Evolutionary conservation across 768 basidiomycete species (phyloP).

Genomic region (Hebeloma cylindrosporum): DNA sequence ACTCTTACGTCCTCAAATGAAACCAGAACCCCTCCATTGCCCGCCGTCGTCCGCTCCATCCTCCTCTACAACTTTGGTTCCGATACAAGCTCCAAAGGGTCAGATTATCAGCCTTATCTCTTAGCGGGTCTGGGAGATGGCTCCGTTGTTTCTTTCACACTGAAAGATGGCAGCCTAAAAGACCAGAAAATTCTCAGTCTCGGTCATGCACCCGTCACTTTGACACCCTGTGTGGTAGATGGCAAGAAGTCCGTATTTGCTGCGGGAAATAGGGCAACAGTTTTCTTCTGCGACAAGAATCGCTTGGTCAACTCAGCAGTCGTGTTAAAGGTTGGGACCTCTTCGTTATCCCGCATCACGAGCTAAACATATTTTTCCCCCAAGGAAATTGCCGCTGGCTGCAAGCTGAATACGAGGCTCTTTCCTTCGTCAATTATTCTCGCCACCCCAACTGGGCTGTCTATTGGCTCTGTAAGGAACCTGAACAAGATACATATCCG

Average conservation of each 20-base stretch:
- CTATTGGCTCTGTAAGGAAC: conserved; percentile 65
- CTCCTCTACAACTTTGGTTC: conserved; percentile 60
- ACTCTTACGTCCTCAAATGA: conserved; percentile 26
- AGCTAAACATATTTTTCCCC: conserved; percentile 52
- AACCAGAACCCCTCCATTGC: conserved; percentile 34
- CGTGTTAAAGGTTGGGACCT: conserved; percentile 68
- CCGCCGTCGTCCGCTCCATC: conserved; percentile 47
- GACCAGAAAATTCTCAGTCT: conserved; percentile 63
- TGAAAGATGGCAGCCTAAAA: conserved; percentile 41
- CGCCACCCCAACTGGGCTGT: conserved; percentile 50
- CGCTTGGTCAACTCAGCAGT: conserved; percentile 68
- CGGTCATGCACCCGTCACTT: conserved; percentile 63
- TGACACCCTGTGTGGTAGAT: conserved; percentile 56
- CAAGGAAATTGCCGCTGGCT: conserved; percentile 55
- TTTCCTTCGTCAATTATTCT: conserved; percentile 61
- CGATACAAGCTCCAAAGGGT: conserved; percentile 32
- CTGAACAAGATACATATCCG: conserved; percentile 81
- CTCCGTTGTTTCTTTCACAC: conserved; percentile 56
- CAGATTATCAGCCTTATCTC: conserved; percentile 50
- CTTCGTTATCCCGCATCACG: conserved; percentile 66
- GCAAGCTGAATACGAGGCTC: conserved; percentile 44
- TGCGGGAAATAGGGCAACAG: conserved; percentile 64
- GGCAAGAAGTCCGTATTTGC: conserved; percentile 64
- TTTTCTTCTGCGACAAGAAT: conserved; percentile 68
- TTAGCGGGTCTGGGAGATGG: conserved; percentile 79